Evolutionary conservation across 177 flowering plant species (phyloP), one percentile per base, ranked within the genome.

Genomic region (Vitis hybrid): DNA sequence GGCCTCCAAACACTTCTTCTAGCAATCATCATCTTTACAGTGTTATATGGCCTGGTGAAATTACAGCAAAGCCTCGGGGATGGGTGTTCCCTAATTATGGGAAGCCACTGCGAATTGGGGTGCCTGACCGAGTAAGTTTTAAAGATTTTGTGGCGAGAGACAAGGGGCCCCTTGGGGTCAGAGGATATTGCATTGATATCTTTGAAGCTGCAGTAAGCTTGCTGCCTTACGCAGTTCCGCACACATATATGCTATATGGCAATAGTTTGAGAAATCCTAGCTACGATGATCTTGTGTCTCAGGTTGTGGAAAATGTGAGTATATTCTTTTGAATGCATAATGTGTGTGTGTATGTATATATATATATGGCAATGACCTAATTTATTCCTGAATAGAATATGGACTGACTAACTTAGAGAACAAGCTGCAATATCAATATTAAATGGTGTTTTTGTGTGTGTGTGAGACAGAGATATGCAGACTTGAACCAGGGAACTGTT

Each of bases 61-160:
- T 83, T 8, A 27, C 76, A 27, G 40, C 14, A 9, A 74, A 68
- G 54, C 96, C 96, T 61, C 84, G 91, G 18, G 96, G 96, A 30
- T 91, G 96, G 96, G 93, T 89, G 30, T 91, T 91, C 70, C 96
- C 96, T 3, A 80, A 91, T 84, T 89, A 88, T 68, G 92, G 93
- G 60, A 78, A 75, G 76, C 88, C 91, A 24, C 74, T 91, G 30
- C 75, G 85, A 32, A 88, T 91, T 65, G 93, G 76, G n/a, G 88
- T 91, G 52, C 96, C 96, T 3, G 69, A 86, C 72, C 82, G 96
- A 60, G 85, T 82, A 54, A 84, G 85, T 60, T 94, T 77, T 60
- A 73, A 81, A 56, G 88, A 86, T 11, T 88, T 90, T 84, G 92
- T 89, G 55, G 58, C 73, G 0, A 80, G 82, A 69, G 93, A 78